Evolutionary conservation across 495 filamentous ascomycete genomes (phyloP).

Genomic region (Elasticomyces elasticus): DNA sequence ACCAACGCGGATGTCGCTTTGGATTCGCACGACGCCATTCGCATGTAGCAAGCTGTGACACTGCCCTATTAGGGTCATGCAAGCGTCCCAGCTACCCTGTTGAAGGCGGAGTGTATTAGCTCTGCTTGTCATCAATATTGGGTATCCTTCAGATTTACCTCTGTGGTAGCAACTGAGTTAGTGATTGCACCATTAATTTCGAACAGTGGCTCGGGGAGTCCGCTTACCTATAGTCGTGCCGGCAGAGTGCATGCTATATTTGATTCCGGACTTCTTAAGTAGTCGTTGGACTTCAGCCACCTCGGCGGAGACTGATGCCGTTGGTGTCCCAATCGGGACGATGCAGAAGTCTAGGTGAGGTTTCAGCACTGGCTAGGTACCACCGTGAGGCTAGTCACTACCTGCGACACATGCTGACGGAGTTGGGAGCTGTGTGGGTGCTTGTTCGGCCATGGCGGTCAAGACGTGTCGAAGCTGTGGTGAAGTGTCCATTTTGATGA

Average conservation of each 20-base stretch:
- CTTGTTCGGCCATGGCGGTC: constrained; percentile 7
- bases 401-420: constrained; percentile 31
- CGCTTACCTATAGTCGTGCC: constrained; percentile 76
- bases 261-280: constrained; percentile 65
- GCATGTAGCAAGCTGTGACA: constrained; percentile 77
- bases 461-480: constrained; percentile 19
- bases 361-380: too few species aligned
- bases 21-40: constrained; percentile 70
- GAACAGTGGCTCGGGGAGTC: background rate
- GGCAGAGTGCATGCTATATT: constrained; percentile 80
- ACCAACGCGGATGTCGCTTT: constrained; percentile 81
- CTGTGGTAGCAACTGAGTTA: constrained; percentile 4
- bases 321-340: constrained; percentile 60
- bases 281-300: constrained; percentile 85
- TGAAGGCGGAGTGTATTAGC: too few species aligned
- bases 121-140: too few species aligned
- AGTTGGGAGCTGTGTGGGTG: constrained; percentile 25
- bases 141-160: too few species aligned
- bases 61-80: constrained; percentile 81
- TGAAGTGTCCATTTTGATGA: constrained; percentile 9
- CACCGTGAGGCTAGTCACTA: background rate
- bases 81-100: constrained; percentile 83
- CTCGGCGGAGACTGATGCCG: constrained; percentile 73
- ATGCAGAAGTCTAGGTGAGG: constrained; percentile 32
- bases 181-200: background rate